phyloP scores from a whole-genome alignment of 257 asterid species.

The Salvia rosmarinus region DNA sequence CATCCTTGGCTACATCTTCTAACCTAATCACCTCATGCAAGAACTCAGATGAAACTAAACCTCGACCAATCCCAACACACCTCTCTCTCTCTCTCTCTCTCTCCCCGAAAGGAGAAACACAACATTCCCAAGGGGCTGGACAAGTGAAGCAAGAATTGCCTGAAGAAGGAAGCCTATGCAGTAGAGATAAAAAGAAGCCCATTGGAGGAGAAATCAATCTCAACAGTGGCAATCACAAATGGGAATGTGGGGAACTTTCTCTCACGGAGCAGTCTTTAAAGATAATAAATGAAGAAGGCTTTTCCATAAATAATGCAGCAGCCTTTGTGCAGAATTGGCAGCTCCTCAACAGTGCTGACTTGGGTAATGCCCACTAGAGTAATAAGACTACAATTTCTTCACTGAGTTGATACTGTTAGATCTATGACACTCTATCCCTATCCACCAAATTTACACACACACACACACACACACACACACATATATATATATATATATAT shows the following conservation, averaged over 20 bases:
- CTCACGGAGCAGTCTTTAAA: too few relatives aligned
- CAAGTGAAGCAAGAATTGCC: slow-evolving; percentile 6
- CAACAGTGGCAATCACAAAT: not conserved
- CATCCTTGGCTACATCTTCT: slow-evolving; percentile 87
- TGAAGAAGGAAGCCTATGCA: slow-evolving; percentile 24
- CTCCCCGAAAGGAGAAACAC: slow-evolving; percentile 35
- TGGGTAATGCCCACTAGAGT: slow-evolving; percentile 35
- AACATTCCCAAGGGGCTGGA: slow-evolving; percentile 19
- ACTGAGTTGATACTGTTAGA: slow-evolving; percentile 10
- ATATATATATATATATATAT: too few relatives aligned
- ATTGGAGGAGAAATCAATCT: slow-evolving; percentile 6
- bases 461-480: too few relatives aligned
- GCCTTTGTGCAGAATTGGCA: slow-evolving; percentile 32
- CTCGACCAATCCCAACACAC: slow-evolving; percentile 15
- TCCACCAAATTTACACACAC: too few relatives aligned
- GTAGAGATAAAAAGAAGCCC: slow-evolving; percentile 16
- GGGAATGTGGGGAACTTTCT: slow-evolving; percentile 4
- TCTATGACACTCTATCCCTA: not conserved
- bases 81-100: slow-evolving; percentile 12
- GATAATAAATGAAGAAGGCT: slow-evolving; percentile 17
- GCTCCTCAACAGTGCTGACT: slow-evolving; percentile 33
- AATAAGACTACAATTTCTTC: not conserved
- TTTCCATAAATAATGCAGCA: slow-evolving; percentile 34
- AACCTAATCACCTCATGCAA: slow-evolving; percentile 70
- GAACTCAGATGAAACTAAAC: slow-evolving; percentile 51